Evolutionary conservation across 169 alveolate genomes (phyloP), one percentile per base, ranked within the genome.

Genomic region (Plasmodium vinckei): DNA sequence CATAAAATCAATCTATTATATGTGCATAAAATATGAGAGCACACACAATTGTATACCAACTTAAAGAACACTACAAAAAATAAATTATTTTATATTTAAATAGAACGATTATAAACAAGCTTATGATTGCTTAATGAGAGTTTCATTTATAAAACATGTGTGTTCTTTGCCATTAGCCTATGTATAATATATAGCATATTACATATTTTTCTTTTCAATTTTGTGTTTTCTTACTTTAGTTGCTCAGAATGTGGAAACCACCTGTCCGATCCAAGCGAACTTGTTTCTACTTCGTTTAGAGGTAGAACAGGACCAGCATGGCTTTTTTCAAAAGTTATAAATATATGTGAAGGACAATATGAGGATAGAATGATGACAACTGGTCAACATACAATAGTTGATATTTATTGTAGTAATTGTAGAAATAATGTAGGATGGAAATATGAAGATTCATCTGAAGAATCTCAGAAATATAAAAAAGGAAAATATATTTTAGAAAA

Each of bases 311-410:
- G 97, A 13, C 92, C 95, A 17, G 97, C 97, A 0, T 95, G 97
- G 97, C 94, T 95, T 5, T 95, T 95, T 59, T 87, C 94, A 25
- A 95, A 96, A 87, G 98, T 95, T 0, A 91, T 94, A 27, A 96
- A 96, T 77, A 89, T 96, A 1, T 91, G 97, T 65, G 97, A 96
- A 82, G 98, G 98, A 25, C 94, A 86, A 27, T 82, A 93, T 56
- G 97, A 95, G 82, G 98, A 94, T 69, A 95, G 98, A 69, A 90
- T 87, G 95, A 95, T 96, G 98, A 96, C 97, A 27, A 96, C 98
- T 0, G 98, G 98, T 1, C 94, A 89, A 27, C 98, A 96, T 86
- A 90, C 97, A 17, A 96, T 96, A n/a, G 96, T 93, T 19, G 98
- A 96, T 64, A 87, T 96, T 42, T 95, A 95, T 87, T 96, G 98